Evolutionary conservation across 345 rosid species (phyloP), one percentile per base, ranked within the genome.

Genomic region (Garcia nutans): DNA sequence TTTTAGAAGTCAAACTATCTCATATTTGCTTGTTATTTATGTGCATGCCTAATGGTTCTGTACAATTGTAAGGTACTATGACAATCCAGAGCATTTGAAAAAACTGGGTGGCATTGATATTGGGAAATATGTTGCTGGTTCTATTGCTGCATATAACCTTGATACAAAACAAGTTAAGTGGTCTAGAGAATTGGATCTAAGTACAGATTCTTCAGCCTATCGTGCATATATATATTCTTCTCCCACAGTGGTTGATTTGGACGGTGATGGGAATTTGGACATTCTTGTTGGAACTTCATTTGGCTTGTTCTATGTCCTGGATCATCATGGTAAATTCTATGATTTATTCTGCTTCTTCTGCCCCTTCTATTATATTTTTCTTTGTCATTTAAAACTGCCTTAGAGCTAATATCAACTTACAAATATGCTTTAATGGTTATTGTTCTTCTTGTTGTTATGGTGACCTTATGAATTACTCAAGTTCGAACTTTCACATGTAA

Each of bases 151-250:
- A 76, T 96, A 93, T 85, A 88, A 93, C 86, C 97, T 96, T 79
- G 98, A 92, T 54, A 93, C 98, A 45, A 96, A 92, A 88, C 99
- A 93, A 90, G 94, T 96, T 80, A 96, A 96, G 77, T 96, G 99
- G 99, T 78, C 82, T 65, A 85, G 76, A 71, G 89, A 88, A 17
- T 93, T 96, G 73, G 99, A 96, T 86, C 63, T 89, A 79, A 96
- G 98, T 83, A 92, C 90, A 49, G 97, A 90, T 79, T 76, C 83
- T 67, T 76, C 89, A 72, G 87, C 86, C 47, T 93, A 80, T 79
- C 93, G 93, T 45, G 97, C 99, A 47, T 92, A 90, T 84, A 88
- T 96, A 79, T 91, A 91, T 80, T 96, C 99, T 76, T 91, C 98
- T 71, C 98, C 98, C 49, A 89, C 94, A 28, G 97, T 92, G 73